These are phyloP conservation scores for Phanerochaete carnosa DNA, from an alignment of 768 basidiomycete species.

Conservation along the genomic window DNA sequence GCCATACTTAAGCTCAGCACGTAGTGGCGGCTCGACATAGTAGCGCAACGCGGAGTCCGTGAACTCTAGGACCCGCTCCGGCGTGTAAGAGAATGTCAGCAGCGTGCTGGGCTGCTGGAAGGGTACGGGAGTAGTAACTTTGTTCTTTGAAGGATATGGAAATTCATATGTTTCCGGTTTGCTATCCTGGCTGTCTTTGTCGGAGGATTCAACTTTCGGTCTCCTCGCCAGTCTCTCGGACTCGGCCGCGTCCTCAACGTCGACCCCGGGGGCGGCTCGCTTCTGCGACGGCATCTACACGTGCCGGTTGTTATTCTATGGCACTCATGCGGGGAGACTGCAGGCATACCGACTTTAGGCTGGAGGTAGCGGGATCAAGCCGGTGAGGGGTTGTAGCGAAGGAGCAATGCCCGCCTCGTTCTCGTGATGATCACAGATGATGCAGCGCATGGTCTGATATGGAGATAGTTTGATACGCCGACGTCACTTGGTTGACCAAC, in stretches of 20 bases:
- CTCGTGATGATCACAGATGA: too few species aligned
- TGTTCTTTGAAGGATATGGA: constrained; percentile 5
- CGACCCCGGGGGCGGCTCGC: constrained; percentile 1
- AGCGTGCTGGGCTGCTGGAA: constrained; percentile 73
- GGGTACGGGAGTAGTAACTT: constrained; percentile 25
- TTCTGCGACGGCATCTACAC: background rate
- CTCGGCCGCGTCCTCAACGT: background rate
- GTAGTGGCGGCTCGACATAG: constrained; percentile 61
- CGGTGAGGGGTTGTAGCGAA: too few species aligned
- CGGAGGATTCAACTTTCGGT: background rate
- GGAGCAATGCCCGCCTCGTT: too few species aligned
- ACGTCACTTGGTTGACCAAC: too few species aligned
- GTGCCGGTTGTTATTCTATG: too few species aligned
- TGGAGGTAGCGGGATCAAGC: too few species aligned
- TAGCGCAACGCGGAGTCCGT: constrained; percentile 69
- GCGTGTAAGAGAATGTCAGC: constrained; percentile 69
- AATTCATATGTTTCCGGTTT: background rate
- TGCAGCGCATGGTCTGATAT: too few species aligned
- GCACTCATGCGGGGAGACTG: too few species aligned
- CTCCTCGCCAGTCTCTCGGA: background rate
- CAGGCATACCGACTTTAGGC: too few species aligned
- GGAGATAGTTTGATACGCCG: too few species aligned
- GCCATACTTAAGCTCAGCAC: constrained; percentile 64
- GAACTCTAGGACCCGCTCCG: constrained; percentile 55
- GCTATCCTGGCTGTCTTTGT: background rate